These are phyloP conservation scores for Epichloe coenophiala DNA, from an alignment of 2,329 filamentous ascomycete genomes.

Conservation along the genomic window DNA sequence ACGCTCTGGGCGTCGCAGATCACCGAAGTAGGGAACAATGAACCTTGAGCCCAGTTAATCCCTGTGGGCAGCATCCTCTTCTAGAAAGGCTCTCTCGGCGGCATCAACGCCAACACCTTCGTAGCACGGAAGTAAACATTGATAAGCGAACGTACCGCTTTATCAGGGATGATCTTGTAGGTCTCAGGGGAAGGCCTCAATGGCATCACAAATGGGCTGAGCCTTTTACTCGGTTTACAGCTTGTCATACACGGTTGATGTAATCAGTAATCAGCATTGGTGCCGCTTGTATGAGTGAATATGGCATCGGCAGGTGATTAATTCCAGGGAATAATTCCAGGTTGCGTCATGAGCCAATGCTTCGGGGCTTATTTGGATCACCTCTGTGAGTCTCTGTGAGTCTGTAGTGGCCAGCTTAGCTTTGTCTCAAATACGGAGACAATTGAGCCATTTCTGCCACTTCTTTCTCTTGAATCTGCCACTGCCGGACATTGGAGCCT, in stretches of 20 bases:
- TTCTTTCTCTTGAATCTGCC: too few relatives aligned
- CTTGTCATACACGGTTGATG: conserved; percentile 56
- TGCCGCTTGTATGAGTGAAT: too few relatives aligned
- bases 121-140: conserved; percentile 84
- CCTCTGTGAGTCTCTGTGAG: too few relatives aligned
- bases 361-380: too few relatives aligned
- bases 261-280: too few relatives aligned
- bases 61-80: conserved; percentile 49
- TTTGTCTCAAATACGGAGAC: too few relatives aligned
- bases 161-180: conserved; percentile 69
- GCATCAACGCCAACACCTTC: conserved; percentile 46
- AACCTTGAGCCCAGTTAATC: conserved; percentile 72
- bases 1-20: conserved; percentile 33
- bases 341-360: too few relatives aligned
- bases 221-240: conserved; percentile 61
- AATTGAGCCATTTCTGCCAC: too few relatives aligned
- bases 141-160: conserved; percentile 69
- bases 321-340: too few relatives aligned
- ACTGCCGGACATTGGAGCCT: too few relatives aligned
- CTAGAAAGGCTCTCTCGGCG: conserved; percentile 68
- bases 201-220: conserved; percentile 26
- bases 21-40: conserved; percentile 75
- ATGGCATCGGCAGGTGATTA: too few relatives aligned
- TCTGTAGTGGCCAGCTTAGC: too few relatives aligned
- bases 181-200: neutral